Evolutionary conservation across 495 filamentous ascomycete species (phyloP).

Genomic region (Cairneyella variabilis): DNA sequence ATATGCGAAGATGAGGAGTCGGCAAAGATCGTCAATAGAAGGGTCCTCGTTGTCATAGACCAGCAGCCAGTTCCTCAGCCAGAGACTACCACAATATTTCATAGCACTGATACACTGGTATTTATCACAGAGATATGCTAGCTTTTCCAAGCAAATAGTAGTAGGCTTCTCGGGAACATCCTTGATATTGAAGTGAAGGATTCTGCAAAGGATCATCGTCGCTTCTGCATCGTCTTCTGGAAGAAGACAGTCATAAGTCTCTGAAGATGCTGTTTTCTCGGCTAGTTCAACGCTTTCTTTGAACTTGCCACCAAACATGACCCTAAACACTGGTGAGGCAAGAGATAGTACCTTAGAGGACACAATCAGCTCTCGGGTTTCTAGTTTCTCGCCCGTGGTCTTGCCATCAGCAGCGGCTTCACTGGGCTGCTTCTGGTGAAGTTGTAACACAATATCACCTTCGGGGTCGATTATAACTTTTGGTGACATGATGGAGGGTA

Average conservation of each 20-base stretch:
- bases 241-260: background rate
- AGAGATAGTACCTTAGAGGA: slow-evolving; percentile 13
- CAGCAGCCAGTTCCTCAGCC: background rate
- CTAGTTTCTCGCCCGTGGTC: background rate
- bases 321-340: slow-evolving; percentile 10
- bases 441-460: background rate
- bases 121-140: background rate
- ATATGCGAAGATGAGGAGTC: background rate
- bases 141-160: background rate
- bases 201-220: background rate
- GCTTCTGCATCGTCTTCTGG: background rate
- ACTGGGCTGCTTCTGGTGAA: background rate
- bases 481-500: background rate
- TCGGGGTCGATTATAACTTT: background rate
- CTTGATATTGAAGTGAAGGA: background rate
- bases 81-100: background rate
- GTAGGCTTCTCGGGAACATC: background rate
- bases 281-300: slow-evolving; percentile 1
- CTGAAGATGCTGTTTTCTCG: background rate
- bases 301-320: slow-evolving; percentile 6
- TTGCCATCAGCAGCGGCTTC: background rate
- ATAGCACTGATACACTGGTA: background rate
- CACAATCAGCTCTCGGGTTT: slow-evolving; percentile 12
- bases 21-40: background rate
- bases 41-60: background rate